Conservation (phyloP, 2,329 filamentous ascomycete species). For the Hymenoscyphus albidus region DNA sequence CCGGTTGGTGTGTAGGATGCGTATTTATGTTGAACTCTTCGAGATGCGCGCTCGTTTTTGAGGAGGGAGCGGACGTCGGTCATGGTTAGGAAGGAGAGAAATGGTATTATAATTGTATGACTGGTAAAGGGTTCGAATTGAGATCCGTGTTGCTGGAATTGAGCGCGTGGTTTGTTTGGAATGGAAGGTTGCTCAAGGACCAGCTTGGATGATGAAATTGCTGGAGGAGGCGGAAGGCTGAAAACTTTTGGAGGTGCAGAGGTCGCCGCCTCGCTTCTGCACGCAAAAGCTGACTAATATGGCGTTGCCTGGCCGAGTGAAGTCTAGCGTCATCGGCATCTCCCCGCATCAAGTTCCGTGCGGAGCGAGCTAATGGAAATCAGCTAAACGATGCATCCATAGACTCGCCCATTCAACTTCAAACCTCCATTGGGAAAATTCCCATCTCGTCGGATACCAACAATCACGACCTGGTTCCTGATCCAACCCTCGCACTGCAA, state of each 20-base stretch:
- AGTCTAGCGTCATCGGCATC: not conserved
- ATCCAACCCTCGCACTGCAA: not conserved
- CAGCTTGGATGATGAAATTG: not conserved
- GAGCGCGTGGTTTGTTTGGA: not conserved
- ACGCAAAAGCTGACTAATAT: conserved; percentile 8
- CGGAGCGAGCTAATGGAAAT: too few species aligned
- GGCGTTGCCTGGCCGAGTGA: not conserved
- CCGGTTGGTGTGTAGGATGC: conserved; percentile 65
- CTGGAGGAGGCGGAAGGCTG: conserved; percentile 1
- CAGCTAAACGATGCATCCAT: conserved; percentile 8
- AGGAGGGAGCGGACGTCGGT: conserved; percentile 76
- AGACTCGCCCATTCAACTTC: conserved; percentile 9
- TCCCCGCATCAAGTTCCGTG: conserved; percentile 12
- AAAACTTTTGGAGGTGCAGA: conserved; percentile 4
- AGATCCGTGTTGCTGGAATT: not conserved
- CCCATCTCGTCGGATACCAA: conserved; percentile 9
- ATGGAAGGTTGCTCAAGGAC: conserved; percentile 1
- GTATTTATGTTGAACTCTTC: conserved; percentile 67
- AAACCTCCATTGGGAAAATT: conserved; percentile 4
- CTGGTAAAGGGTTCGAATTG: not conserved
- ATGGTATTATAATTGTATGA: not conserved
- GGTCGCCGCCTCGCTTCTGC: conserved; percentile 1
- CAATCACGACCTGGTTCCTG: conserved; percentile 4
- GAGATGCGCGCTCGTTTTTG: conserved; percentile 70
- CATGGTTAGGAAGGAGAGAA: conserved; percentile 46